These are phyloP conservation scores for Aristolochia californica DNA, from an alignment of 164 flowering plant genomes.

Conservation along the genomic window DNA sequence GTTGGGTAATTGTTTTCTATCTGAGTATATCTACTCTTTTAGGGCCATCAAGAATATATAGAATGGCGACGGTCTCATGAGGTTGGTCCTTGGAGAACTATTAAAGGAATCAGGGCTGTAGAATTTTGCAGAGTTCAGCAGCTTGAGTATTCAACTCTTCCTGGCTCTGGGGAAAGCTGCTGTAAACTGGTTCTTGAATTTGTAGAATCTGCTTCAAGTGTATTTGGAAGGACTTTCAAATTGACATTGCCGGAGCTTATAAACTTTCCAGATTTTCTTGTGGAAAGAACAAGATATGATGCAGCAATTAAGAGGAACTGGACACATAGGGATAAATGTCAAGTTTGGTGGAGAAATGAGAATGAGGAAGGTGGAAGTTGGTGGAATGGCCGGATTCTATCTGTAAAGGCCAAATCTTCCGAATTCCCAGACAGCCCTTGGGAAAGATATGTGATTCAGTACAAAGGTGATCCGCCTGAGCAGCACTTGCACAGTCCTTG, in stretches of 20 bases:
- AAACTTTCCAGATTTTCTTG: conserved; percentile 80
- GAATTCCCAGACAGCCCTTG: conserved; percentile 96
- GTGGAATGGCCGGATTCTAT: conserved; percentile 79
- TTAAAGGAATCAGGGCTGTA: conserved; percentile 54
- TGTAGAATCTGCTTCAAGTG: conserved; percentile 49
- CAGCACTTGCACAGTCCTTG: conserved; percentile 74
- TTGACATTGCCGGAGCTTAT: conserved; percentile 70
- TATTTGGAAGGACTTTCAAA: conserved; percentile 39
- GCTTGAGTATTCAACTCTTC: conserved; percentile 51
- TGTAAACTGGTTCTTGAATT: conserved; percentile 72
- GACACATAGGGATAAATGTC: conserved; percentile 75
- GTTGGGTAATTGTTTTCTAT: neutral
- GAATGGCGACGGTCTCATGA: conserved; percentile 20
- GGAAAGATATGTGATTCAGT: conserved; percentile 66
- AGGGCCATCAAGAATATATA: conserved; percentile 86
- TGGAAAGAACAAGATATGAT: conserved; percentile 75
- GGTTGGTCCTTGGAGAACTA: conserved; percentile 49
- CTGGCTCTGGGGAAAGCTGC: conserved; percentile 98
- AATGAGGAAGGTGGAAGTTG: conserved; percentile 72
- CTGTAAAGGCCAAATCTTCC: conserved; percentile 46
- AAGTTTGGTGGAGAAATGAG: conserved; percentile 89
- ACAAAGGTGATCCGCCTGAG: conserved; percentile 55
- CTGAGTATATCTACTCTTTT: conserved; percentile 9
- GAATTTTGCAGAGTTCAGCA: conserved; percentile 66
- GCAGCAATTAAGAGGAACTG: conserved; percentile 67